These are phyloP conservation scores for Chlamydomonas reinhardtii DNA, from an alignment of 163 green algal genomes.

Conservation along the genomic window DNA sequence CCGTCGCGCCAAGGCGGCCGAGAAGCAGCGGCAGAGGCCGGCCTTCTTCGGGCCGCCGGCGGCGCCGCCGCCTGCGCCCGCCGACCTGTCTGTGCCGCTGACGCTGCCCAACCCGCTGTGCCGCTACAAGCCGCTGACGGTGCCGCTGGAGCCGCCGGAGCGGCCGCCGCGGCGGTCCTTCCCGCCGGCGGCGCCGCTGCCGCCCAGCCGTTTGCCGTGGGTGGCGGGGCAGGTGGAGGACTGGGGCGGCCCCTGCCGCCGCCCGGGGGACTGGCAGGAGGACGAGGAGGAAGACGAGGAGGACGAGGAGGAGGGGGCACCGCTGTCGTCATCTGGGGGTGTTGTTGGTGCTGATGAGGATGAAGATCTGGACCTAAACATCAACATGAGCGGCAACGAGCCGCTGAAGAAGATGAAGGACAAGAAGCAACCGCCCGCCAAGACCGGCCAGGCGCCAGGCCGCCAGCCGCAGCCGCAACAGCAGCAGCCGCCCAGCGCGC, in stretches of 20 bases:
- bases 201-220: conserved; percentile 12
- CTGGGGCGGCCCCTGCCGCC: too few relatives aligned
- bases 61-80: conserved; percentile 16
- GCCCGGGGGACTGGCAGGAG: background rate
- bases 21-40: background rate
- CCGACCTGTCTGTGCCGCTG: conserved; percentile 8
- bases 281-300: background rate
- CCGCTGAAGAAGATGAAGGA: too few relatives aligned
- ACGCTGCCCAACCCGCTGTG: conserved; percentile 10
- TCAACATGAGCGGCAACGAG: background rate
- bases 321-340: too few relatives aligned
- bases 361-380: background rate
- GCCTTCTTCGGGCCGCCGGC: background rate
- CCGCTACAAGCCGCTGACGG: conserved; percentile 1
- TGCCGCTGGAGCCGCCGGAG: background rate
- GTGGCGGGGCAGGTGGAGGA: background rate
- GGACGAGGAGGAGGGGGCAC: background rate
- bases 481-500: background rate
- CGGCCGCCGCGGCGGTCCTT: conserved; percentile 16
- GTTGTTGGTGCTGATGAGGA: too few relatives aligned
- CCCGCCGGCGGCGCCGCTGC: conserved; percentile 7
- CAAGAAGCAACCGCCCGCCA: too few relatives aligned
- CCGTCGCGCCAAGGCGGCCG: conserved; percentile 1
- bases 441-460: too few relatives aligned
- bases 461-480: too few relatives aligned